phyloP scores from a whole-genome alignment of 805 yeast genomes.

The Priceomyces carsonii region DNA sequence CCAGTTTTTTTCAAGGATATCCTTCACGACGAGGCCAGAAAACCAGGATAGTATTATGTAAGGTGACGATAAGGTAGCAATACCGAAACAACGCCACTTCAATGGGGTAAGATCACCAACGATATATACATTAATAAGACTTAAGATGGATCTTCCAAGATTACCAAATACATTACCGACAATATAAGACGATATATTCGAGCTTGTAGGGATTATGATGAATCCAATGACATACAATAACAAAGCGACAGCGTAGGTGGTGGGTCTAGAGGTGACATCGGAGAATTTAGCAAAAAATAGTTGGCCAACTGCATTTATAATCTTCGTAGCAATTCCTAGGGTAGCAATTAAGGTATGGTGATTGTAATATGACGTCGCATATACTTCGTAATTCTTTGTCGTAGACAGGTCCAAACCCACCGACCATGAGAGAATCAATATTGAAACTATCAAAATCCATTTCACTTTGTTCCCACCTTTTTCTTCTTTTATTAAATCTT shows the following conservation, averaged over 20 bases:
- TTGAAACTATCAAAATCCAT: constrained; percentile 16
- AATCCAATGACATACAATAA: constrained; percentile 20
- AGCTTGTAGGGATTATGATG: constrained; percentile 19
- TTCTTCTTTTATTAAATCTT: constrained; percentile 20
- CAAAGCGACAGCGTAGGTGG: constrained; percentile 16
- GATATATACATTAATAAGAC: constrained; percentile 16
- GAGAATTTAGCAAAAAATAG: constrained; percentile 24
- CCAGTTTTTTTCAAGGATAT: constrained; percentile 1
- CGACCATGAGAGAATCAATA: constrained; percentile 26
- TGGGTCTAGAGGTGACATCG: constrained; percentile 23
- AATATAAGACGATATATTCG: constrained; percentile 22
- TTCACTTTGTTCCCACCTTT: constrained; percentile 11
- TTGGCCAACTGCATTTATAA: constrained; percentile 1
- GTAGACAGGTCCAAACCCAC: constrained; percentile 15
- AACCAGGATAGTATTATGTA: constrained; percentile 44
- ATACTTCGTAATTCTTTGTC: constrained; percentile 33
- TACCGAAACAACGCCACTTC: constrained; percentile 23
- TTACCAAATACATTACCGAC: constrained; percentile 20
- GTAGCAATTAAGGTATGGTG: constrained; percentile 22
- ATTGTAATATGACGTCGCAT: constrained; percentile 22
- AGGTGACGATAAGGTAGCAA: constrained; percentile 5
- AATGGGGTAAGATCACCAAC: constrained; percentile 27
- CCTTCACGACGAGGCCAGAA: constrained; percentile 37
- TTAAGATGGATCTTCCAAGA: constrained; percentile 20
- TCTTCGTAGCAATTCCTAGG: constrained; percentile 10